phyloP scores from a whole-genome alignment of 225 moss, liverwort and hornwort species.

The Thuidium tamariscinum region DNA sequence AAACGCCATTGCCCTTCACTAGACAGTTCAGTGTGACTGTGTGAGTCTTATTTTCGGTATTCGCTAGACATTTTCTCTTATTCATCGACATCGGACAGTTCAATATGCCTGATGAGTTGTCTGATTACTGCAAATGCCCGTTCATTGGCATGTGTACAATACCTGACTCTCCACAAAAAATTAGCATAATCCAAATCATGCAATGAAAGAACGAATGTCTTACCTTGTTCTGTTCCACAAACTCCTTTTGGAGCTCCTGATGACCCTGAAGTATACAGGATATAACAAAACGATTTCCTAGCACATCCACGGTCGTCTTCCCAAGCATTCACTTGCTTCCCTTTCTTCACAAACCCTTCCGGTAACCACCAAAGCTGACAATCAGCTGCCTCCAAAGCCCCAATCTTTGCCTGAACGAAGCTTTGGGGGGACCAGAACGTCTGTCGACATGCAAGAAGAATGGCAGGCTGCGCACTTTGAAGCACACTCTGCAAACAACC shows the following conservation, averaged over 20 bases:
- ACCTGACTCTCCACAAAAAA: not conserved
- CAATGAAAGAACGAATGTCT: not conserved
- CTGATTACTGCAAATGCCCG: not conserved
- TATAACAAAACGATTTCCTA: conserved; percentile 3
- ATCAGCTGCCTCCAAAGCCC: not conserved
- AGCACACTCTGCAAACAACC: conserved; percentile 8
- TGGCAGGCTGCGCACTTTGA: not conserved
- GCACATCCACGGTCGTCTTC: not conserved
- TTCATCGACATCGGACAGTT: too few species aligned
- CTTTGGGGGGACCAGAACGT: conserved; percentile 11
- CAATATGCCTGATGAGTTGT: not conserved
- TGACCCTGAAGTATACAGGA: conserved; percentile 34
- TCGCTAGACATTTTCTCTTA: too few species aligned
- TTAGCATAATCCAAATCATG: not conserved
- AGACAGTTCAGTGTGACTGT: not conserved
- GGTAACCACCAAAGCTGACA: conserved; percentile 17
- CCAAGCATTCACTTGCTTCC: not conserved
- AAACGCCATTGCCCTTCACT: not conserved
- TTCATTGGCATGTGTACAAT: not conserved
- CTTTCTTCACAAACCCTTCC: conserved; percentile 15
- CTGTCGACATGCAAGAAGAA: conserved; percentile 21
- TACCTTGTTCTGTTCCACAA: conserved; percentile 38
- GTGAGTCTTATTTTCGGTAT: too few species aligned
- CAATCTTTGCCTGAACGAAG: not conserved
- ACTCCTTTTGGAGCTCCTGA: conserved; percentile 38